Percentiles rank a stretch among this genome's conserved stretches.
These are phyloP conservation scores for Spiraea crenata DNA, from an alignment of 331 rosid genomes.

Conservation along the genomic window DNA sequence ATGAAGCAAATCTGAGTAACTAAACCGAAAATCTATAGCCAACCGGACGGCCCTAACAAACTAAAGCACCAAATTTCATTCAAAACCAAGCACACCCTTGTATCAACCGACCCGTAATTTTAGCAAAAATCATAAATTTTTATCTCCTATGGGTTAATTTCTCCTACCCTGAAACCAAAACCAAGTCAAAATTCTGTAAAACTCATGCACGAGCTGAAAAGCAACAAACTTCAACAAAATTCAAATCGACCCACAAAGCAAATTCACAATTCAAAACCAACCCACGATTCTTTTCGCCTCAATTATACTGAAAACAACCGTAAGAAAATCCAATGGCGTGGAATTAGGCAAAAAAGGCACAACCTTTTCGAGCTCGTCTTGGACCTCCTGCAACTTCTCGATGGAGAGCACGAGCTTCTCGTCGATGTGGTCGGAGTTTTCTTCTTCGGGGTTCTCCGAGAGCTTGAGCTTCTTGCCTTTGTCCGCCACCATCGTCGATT, in stretches of 20 bases:
- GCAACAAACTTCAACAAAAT: background rate
- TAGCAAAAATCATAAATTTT: background rate
- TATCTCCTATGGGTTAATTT: background rate
- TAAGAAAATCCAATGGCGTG: background rate
- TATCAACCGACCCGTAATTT: background rate
- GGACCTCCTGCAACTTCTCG: constrained; percentile 89
- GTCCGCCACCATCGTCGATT: constrained; percentile 57
- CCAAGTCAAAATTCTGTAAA: background rate
- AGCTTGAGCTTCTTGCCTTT: constrained; percentile 66
- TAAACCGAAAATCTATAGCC: background rate
- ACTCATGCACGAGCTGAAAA: background rate
- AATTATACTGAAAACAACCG: background rate
- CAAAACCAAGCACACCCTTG: background rate
- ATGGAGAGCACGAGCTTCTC: constrained; percentile 73
- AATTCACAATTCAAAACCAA: background rate
- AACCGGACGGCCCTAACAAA: background rate
- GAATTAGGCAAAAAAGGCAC: background rate
- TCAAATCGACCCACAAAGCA: background rate
- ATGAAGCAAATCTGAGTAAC: background rate
- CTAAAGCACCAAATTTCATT: background rate
- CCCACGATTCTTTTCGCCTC: background rate
- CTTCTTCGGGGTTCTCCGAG: constrained; percentile 43
- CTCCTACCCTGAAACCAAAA: background rate
- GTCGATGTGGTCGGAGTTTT: constrained; percentile 54
- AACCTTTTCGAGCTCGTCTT: constrained; percentile 93